phyloP scores from a whole-genome alignment of 169 alveolate species.

The Eimeria brunetti region DNA sequence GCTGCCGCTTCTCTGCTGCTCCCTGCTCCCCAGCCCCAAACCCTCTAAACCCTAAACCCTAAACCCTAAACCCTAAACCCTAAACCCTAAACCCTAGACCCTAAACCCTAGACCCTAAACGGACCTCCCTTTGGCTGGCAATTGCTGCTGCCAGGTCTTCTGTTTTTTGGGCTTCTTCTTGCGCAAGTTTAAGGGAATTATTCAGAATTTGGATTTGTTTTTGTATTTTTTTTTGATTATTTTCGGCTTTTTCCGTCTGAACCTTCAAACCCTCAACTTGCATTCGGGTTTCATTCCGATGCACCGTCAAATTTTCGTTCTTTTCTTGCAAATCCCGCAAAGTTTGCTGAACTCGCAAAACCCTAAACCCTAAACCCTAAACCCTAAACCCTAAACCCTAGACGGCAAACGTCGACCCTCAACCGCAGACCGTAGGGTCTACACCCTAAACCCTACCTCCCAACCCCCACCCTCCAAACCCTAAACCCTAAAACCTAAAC shows the following conservation, averaged over 20 bases:
- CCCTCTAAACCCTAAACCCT: no score
- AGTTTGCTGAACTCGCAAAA: background rate
- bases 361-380: background rate
- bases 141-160: background rate
- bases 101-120: no score
- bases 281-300: background rate
- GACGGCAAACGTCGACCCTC: no score
- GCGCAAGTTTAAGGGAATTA: background rate
- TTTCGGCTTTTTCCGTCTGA: background rate
- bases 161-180: conserved; percentile 6
- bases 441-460: no score
- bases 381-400: no score
- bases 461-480: no score
- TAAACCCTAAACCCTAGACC: no score
- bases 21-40: no score
- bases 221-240: background rate
- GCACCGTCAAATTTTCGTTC: conserved; percentile 1
- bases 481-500: no score
- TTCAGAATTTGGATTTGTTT: background rate
- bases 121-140: conserved; percentile 11
- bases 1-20: no score
- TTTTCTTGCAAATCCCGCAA: conserved; percentile 32
- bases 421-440: no score
- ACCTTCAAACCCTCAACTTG: background rate
- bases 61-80: no score